These are phyloP conservation scores for Papiliotrema laurentii DNA, from an alignment of 1,284 basidiomycete genomes.

Conservation along the genomic window DNA sequence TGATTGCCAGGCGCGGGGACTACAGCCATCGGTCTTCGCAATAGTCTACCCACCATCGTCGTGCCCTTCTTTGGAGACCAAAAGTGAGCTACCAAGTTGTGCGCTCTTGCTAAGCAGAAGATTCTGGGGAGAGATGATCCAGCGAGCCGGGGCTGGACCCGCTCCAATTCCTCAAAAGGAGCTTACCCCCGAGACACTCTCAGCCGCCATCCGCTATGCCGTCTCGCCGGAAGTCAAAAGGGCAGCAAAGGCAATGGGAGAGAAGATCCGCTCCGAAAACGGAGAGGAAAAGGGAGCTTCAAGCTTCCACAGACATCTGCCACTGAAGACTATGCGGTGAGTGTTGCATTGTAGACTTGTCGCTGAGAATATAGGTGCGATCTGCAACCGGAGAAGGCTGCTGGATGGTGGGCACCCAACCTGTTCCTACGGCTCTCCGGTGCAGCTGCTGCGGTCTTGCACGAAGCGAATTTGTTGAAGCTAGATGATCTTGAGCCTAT, in stretches of 20 bases:
- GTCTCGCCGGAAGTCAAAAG: slow-evolving; percentile 51
- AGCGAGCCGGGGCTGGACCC: slow-evolving; percentile 61
- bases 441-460: slow-evolving; percentile 55
- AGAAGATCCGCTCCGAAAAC: slow-evolving; percentile 56
- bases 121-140: slow-evolving; percentile 58
- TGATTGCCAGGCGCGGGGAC: slow-evolving; percentile 55
- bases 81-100: slow-evolving; percentile 36
- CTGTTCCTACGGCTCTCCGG: slow-evolving; percentile 56
- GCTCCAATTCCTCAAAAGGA: slow-evolving; percentile 57
- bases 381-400: slow-evolving; percentile 53
- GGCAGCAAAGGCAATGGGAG: slow-evolving; percentile 55
- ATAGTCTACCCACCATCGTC: slow-evolving; percentile 62
- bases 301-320: slow-evolving; percentile 60
- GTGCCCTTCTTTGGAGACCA: slow-evolving; percentile 71
- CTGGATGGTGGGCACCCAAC: slow-evolving; percentile 59
- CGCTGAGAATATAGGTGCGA: slow-evolving; percentile 51
- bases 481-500: slow-evolving; percentile 53
- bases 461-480: slow-evolving; percentile 52
- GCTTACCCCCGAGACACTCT: slow-evolving; percentile 55
- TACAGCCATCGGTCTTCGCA: slow-evolving; percentile 60
- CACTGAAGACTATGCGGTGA: slow-evolving; percentile 58
- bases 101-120: slow-evolving; percentile 8
- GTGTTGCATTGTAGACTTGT: neutral
- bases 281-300: slow-evolving; percentile 55
- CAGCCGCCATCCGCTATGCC: slow-evolving; percentile 55